A percentile compares a stretch with the other conserved stretches of the same genome.
phyloP scores from a whole-genome alignment of 208 protist genomes.

The Tritrichomonas musculus region DNA sequence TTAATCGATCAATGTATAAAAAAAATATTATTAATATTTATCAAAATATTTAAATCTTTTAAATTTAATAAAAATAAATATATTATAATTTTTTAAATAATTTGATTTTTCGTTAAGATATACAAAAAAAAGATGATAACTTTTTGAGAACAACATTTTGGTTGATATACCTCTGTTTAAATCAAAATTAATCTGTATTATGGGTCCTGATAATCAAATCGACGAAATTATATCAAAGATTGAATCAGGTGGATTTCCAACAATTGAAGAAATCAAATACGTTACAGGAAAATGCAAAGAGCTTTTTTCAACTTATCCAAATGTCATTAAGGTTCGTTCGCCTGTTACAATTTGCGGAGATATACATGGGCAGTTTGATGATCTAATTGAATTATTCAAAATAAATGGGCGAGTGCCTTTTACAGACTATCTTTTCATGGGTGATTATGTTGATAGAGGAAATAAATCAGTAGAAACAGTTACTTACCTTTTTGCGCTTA shows the following conservation, averaged over 20 bases:
- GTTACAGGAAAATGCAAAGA: neutral
- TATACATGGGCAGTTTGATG: constrained; percentile 3
- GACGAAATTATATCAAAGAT: neutral
- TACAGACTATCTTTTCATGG: neutral
- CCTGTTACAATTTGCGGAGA: neutral
- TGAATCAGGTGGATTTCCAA: neutral
- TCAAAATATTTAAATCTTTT: no score
- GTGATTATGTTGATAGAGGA: constrained; percentile 52
- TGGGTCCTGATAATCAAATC: no score
- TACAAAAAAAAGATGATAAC: no score
- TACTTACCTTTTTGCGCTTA: constrained; percentile 39
- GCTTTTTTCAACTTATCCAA: neutral
- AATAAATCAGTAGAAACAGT: constrained; percentile 43
- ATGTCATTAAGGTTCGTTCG: neutral
- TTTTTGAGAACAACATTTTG: no score
- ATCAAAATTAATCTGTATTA: no score
- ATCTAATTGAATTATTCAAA: neutral
- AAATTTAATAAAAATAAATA: no score
- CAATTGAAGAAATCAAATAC: neutral
- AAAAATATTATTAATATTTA: no score
- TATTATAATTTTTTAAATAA: no score
- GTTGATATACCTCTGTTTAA: no score
- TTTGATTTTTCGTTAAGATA: no score
- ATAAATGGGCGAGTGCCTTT: neutral
- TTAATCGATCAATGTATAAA: no score